phyloP scores from a whole-genome alignment of 1,139 yeast species.

The Martiniozyma asiatica region DNA sequence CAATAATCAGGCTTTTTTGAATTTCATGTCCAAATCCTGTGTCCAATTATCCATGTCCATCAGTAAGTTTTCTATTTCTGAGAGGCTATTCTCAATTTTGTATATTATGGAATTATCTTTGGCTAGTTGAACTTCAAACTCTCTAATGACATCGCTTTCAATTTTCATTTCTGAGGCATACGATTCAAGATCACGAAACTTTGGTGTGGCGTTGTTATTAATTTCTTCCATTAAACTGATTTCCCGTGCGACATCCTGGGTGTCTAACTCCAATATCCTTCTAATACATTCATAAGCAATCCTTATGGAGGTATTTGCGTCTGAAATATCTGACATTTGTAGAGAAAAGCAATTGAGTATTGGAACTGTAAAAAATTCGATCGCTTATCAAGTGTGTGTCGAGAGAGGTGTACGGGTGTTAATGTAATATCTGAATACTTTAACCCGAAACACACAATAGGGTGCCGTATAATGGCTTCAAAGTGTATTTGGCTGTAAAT shows the following conservation, averaged over 20 bases:
- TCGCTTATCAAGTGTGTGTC: no score
- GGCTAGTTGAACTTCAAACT: constrained; percentile 21
- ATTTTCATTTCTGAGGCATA: constrained; percentile 30
- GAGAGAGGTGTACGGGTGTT: no score
- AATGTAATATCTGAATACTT: no score
- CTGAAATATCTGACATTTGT: no score
- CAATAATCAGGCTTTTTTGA: not conserved
- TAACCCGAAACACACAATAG: no score
- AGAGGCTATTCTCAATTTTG: no score
- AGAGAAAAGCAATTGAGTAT: constrained; percentile 18
- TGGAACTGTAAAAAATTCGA: constrained; percentile 4
- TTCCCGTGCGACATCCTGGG: constrained; percentile 40
- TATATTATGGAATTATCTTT: no score
- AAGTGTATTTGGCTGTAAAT: no score
- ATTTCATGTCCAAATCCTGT: constrained; percentile 34
- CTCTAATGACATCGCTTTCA: constrained; percentile 24
- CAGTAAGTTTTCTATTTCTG: no score
- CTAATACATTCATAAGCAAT: constrained; percentile 23
- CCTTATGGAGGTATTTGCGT: constrained; percentile 17
- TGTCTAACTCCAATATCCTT: constrained; percentile 37
- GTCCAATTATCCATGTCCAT: constrained; percentile 53
- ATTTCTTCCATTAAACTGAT: constrained; percentile 40
- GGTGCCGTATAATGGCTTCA: no score
- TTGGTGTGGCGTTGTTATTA: constrained; percentile 46
- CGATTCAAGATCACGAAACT: constrained; percentile 42